These are phyloP conservation scores for Eimeria necatrix DNA, from an alignment of 169 alveolate species.

Conservation along the genomic window DNA sequence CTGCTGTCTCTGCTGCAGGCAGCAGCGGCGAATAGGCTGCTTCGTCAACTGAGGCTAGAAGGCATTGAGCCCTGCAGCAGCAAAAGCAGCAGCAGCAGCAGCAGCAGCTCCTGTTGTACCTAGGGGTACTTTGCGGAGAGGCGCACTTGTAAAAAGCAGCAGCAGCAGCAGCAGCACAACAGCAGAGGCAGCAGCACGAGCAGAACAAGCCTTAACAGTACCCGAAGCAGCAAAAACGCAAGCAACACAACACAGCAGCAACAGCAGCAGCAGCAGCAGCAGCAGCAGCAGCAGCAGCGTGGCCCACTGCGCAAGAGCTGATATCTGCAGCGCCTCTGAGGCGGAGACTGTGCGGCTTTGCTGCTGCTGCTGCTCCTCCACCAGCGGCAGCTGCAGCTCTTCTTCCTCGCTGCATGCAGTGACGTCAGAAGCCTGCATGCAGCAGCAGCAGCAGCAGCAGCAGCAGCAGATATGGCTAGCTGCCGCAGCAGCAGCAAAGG, in stretches of 20 bases:
- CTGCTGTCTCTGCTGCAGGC: slow-evolving; percentile 62
- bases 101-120: slow-evolving; percentile 3
- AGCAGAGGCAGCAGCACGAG: background rate
- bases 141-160: background rate
- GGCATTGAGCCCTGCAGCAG: slow-evolving; percentile 46
- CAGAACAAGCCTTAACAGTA: background rate
- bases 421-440: slow-evolving; percentile 13
- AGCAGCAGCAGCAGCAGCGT: slow-evolving; percentile 55
- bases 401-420: slow-evolving; percentile 24
- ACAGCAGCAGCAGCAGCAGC: slow-evolving; percentile 51
- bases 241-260: background rate
- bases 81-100: slow-evolving; percentile 12
- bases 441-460: slow-evolving; percentile 60
- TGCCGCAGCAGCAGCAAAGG: slow-evolving; percentile 51
- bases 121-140: background rate
- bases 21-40: slow-evolving; percentile 23
- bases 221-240: background rate
- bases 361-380: slow-evolving; percentile 65
- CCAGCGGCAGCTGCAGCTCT: slow-evolving; percentile 10
- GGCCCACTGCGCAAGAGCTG: slow-evolving; percentile 44
- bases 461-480: background rate
- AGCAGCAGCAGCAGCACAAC: slow-evolving; percentile 62
- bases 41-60: slow-evolving; percentile 22
- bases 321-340: background rate
- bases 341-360: slow-evolving; percentile 46